These are phyloP conservation scores for Podaxis sp. DNA, from an alignment of 768 basidiomycete species.

Conservation along the genomic window DNA sequence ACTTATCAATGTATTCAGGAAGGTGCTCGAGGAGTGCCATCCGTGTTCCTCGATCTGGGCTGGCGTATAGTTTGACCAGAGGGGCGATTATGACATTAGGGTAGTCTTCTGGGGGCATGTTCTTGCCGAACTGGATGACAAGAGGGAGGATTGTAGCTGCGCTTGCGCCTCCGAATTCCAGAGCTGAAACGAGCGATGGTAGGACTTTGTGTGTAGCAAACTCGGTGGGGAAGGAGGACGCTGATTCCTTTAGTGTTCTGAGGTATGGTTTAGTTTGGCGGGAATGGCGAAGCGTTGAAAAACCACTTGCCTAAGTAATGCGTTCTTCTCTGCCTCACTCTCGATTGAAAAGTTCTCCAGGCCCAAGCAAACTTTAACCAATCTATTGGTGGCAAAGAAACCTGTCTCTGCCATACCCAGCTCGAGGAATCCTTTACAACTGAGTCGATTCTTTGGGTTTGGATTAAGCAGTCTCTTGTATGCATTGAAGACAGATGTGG, in stretches of 20 bases:
- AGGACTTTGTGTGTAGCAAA: conserved; percentile 86
- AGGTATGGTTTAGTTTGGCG: conserved; percentile 16
- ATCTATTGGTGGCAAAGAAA: conserved; percentile 79
- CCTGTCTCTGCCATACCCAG: conserved; percentile 78
- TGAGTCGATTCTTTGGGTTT: conserved; percentile 75
- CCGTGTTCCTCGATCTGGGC: conserved; percentile 88
- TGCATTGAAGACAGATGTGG: conserved; percentile 65
- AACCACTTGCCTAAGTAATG: conserved; percentile 58
- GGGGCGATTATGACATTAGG: conserved; percentile 66
- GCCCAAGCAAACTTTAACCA: conserved; percentile 82
- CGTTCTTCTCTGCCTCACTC: conserved; percentile 76
- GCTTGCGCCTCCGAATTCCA: conserved; percentile 77
- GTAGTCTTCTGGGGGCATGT: conserved; percentile 71
- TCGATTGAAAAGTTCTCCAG: conserved; percentile 83
- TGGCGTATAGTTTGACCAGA: conserved; percentile 80
- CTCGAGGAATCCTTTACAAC: conserved; percentile 75
- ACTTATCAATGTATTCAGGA: conserved; percentile 77
- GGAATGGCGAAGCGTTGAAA: not conserved
- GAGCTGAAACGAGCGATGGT: conserved; percentile 76
- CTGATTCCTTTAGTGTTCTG: conserved; percentile 78
- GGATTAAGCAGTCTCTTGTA: conserved; percentile 92
- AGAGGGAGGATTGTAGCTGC: conserved; percentile 81
- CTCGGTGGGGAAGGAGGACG: conserved; percentile 78
- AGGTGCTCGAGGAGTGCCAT: conserved; percentile 93
- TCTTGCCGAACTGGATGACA: conserved; percentile 75